Evolutionary conservation across 148 eudicot species (phyloP), one percentile per base, ranked within the genome.

Genomic region (Limonium bicolor): DNA sequence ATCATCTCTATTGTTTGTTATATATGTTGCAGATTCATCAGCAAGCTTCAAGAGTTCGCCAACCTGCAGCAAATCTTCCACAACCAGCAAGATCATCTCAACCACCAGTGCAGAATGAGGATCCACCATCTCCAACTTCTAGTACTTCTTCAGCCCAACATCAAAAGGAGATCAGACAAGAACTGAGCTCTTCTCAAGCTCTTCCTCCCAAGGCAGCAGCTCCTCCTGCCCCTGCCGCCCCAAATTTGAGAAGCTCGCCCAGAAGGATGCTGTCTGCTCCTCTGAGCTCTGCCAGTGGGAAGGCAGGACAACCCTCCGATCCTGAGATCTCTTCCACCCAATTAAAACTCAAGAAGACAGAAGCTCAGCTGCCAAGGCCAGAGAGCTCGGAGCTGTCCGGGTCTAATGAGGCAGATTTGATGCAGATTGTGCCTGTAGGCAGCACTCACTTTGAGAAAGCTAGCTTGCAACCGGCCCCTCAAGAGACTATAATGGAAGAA

Each of bases 401-500:
- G 14, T 51, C 66, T 7, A 58, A 40, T n/a, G 64, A 60, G 46
- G 43, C 59, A 16, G 76, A 76, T 30, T 50, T 42, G 36, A 56
- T 36, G 59, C 69, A 70, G 54, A 66, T 54, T 3, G 73, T 65
- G 27, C 27, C 77, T 16, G 51, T 23, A 5, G 44, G 74, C 22
- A 31, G 77, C 16, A 47, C 56, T 30, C 39, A 56, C 11, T n/a
- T n/a, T n/a, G 61, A 46, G 16, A 77, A 63, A 47, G 62, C 15
- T 16, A 69, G 52, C 48, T 41, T 73, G 51, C 45, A 39, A 35
- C 51, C 62, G 11, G 20, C 73, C 6, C 55, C 59, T 8, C 68
- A 55, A 36, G 87, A 74, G 50, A 67, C 75, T 0, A 54, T 62
- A 4, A 61, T 82, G 71, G 96, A 73, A 50, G 94, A 82, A 51